Base-by-base conservation (phyloP, 352 stramenopile genomes). In the Albugo laibachii region DNA sequence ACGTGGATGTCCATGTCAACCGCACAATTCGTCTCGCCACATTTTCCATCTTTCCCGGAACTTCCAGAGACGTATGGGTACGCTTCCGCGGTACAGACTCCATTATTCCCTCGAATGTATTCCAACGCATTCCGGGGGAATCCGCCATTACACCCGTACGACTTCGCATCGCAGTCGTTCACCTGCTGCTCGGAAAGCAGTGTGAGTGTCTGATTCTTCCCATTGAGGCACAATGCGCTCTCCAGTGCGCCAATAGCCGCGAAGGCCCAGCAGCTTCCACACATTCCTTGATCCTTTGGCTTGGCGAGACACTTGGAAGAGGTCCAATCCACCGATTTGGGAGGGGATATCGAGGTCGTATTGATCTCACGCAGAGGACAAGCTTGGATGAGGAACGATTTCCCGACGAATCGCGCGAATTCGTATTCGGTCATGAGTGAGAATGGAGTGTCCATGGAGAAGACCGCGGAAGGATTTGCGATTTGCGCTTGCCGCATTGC, bases 391-490 rank as follows among this genome's bases (percentile, higher is more conserved):
- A 10, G 3, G 39, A 61, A 73, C 13, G 67, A 76, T 18, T 49
- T 54, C 14, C 67, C 63, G 3, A 79, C 47, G 36, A 77, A 82
- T 14, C 54, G 51, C 36, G 53, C 50, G 35, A 87, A 84, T 45
- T 87, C 74, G 1, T 75, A 54, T 18, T 83, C 58, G 14, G 72
- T 82, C 57, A 87, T 67, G 13, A 87, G 57, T 16, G 71, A 63
- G 57, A 87, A 87, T 6, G 69, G 71, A 48, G 69, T 72, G 46
- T 84, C 60, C 10, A 49, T 71, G 6, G 69, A 80, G 60, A 87
- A 84, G 24, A 57, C 18, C 0, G 75, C 75, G 20, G 77, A 61
- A 0, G 74, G 69, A 50, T 86, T 85, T 11, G 42, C 43, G 5
- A 47, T 43, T 43, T 79, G 58, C 14, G 52, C 59, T n/a, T 72